Evolutionary conservation across 225 moss, liverwort and hornwort species (phyloP).

Genomic region (Polytrichum commune): DNA sequence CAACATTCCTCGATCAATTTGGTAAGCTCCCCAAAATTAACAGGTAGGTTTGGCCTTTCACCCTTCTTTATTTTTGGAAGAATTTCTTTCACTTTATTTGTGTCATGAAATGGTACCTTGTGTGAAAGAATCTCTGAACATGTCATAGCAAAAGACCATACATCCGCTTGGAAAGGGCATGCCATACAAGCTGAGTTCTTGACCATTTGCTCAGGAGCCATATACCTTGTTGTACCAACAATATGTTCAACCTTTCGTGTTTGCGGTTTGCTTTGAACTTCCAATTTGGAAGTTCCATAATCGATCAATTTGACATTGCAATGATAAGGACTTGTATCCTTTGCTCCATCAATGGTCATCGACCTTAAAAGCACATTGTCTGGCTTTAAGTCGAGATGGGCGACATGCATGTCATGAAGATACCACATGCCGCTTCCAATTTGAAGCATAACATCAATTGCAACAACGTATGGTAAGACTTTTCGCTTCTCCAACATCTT

Average conservation of each 20-base stretch:
- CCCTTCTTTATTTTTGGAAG: neutral
- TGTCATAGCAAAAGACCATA: conserved; percentile 39
- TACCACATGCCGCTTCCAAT: conserved; percentile 48
- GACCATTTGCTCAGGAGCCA: conserved; percentile 25
- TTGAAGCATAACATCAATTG: conserved; percentile 41
- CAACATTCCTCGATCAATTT: neutral
- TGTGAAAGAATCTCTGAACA: conserved; percentile 27
- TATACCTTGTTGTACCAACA: neutral
- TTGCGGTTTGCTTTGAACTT: conserved; percentile 3
- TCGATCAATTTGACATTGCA: conserved; percentile 29
- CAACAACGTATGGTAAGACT: conserved; percentile 20
- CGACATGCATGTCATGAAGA: conserved; percentile 34
- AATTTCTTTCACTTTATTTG: neutral
- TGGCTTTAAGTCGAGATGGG: conserved; percentile 33
- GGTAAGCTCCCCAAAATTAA: neutral
- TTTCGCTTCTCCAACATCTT: conserved; percentile 18
- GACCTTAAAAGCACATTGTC: conserved; percentile 20
- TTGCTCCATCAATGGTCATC: neutral
- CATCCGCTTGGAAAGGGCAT: conserved; percentile 22
- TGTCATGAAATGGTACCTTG: conserved; percentile 8
- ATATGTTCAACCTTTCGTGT: no score
- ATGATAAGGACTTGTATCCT: conserved; percentile 15
- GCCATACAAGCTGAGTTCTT: neutral
- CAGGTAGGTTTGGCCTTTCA: conserved; percentile 4
- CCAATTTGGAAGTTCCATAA: conserved; percentile 29